These are phyloP conservation scores for Alloteropsis angusta DNA, from an alignment of 202 grass and related monocot species.

Conservation along the genomic window DNA sequence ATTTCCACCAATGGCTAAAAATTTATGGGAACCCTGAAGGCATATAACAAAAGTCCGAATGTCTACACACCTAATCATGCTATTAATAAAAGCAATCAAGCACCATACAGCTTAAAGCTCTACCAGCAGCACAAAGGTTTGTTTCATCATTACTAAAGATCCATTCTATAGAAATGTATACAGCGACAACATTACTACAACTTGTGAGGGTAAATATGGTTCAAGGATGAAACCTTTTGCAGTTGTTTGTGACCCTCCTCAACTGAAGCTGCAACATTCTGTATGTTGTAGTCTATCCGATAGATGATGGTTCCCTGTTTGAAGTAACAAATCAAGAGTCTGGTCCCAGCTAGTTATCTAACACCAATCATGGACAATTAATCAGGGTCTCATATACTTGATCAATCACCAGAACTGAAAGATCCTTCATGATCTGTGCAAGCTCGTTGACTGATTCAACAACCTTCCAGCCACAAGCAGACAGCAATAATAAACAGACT, in stretches of 20 bases:
- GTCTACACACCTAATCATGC: no score
- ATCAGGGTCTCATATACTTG: conserved; percentile 47
- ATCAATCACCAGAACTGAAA: conserved; percentile 94
- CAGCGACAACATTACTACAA: background rate
- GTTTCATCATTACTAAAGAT: background rate
- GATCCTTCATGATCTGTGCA: conserved; percentile 99
- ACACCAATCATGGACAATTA: conserved; percentile 10
- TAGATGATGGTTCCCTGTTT: conserved; percentile 88
- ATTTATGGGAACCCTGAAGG: no score
- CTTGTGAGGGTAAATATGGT: background rate
- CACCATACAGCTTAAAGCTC: background rate
- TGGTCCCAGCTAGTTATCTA: conserved; percentile 1
- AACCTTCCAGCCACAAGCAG: conserved; percentile 61
- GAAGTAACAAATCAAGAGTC: conserved; percentile 26
- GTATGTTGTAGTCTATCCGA: conserved; percentile 88
- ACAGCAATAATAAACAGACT: background rate
- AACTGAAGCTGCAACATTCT: conserved; percentile 81
- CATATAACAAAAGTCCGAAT: no score
- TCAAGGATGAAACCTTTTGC: conserved; percentile 50
- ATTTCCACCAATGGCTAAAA: no score
- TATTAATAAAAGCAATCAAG: background rate
- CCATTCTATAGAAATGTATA: background rate
- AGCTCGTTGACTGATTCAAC: conserved; percentile 94
- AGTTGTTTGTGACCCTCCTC: conserved; percentile 90
- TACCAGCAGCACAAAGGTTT: no score